phyloP scores from a whole-genome alignment of 2,329 filamentous ascomycete species.

The Hirsutella rhossiliensis region DNA sequence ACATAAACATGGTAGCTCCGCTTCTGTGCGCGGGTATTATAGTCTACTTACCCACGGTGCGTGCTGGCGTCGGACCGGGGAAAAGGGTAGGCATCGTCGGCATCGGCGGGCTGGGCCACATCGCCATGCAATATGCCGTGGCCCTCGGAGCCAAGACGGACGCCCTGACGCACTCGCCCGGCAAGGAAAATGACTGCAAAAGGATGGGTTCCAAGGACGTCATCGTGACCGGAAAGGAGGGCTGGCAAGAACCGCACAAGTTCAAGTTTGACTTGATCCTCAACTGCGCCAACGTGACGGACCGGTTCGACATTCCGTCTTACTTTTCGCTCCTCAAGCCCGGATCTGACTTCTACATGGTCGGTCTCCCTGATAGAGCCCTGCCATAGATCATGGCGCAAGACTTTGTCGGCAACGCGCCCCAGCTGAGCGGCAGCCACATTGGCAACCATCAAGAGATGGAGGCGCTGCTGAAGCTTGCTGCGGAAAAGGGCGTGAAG shows the following conservation, averaged over 20 bases:
- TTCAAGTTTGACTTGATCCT: constrained; percentile 39
- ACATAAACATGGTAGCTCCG: constrained; percentile 43
- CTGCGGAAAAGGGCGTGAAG: constrained; percentile 39
- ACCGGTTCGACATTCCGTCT: constrained; percentile 40
- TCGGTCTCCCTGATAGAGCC: constrained; percentile 41
- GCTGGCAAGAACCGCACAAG: constrained; percentile 44
- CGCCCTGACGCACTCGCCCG: constrained; percentile 46
- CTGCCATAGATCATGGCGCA: constrained; percentile 28
- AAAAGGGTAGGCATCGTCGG: constrained; percentile 62
- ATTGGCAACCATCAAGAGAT: constrained; percentile 50
- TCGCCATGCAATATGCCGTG: constrained; percentile 58
- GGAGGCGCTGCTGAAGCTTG: constrained; percentile 43
- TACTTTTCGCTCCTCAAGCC: constrained; percentile 41
- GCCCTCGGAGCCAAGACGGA: constrained; percentile 58
- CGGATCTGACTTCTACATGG: constrained; percentile 43
- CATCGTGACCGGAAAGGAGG: constrained; percentile 32
- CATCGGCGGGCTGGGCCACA: constrained; percentile 62
- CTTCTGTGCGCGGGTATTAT: constrained; percentile 73
- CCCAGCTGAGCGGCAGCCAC: constrained; percentile 41
- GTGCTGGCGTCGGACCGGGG: constrained; percentile 56
- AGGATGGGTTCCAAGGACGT: constrained; percentile 50
- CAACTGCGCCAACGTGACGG: constrained; percentile 34
- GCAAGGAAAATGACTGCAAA: constrained; percentile 47
- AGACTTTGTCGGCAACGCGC: constrained; percentile 36
- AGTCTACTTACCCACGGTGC: constrained; percentile 54